Evolutionary conservation across 164 flowering plant species (phyloP), one percentile per base, ranked within the genome.

Genomic region (Warburgia ugandensis): DNA sequence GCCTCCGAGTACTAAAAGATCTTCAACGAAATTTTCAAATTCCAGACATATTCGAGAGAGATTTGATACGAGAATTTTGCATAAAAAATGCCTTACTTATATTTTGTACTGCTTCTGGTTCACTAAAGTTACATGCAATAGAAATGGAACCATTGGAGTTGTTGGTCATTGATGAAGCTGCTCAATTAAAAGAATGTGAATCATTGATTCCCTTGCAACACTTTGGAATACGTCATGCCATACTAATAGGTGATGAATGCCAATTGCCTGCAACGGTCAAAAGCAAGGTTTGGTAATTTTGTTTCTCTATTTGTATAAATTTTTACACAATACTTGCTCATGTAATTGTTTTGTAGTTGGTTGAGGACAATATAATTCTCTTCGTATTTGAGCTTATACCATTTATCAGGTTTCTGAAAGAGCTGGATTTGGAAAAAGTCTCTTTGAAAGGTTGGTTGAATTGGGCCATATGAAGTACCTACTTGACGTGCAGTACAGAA

Each of bases 111-210:
- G 67, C 73, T 12, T 75, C 77, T 5, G 49, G 64, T 42, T 66
- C 77, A 2, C 45, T 29, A 43, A 52, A 48, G 48, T 35, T 73
- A 51, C 65, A 48, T 29, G 14, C 1, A 4, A 10, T 22, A 4
- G 54, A 30, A n/a, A n/a, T n/a, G 27, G 8, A 17, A 6, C 62
- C 56, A 0, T n/a, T 76, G 19, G 39, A 68, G 22, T 28, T 75
- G 48, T 43, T 75, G 40, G 58, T 77, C n/a, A 66, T 80, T 37
- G 83, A 80, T 43, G 83, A 75, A 72, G 86, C 79, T 20, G 78
- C 80, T 14, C 80, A 75, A 45, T 46, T 80, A 5, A 77, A 73
- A 55, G 83, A 80, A 50, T 73, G 73, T 59, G 83, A 80, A 52
- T 73, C 86, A 6, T 17, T 45, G 3, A 72, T 80, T 7, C 81